Conservation (phyloP, 2,329 filamentous ascomycete species). For the Sarocladium brachiariae region DNA sequence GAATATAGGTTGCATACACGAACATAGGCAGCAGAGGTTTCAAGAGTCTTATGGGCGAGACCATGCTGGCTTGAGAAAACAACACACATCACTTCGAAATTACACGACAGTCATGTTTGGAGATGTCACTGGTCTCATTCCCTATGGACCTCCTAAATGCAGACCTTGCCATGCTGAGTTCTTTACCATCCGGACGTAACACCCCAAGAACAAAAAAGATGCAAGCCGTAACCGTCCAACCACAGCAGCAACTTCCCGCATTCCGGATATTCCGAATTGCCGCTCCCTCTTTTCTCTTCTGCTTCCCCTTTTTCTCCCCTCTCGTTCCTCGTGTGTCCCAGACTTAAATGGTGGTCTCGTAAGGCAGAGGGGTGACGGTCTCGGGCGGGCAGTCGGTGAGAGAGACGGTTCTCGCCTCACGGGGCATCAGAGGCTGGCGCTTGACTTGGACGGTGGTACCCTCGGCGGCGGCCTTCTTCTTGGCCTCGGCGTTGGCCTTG, state of each 20-base stretch:
- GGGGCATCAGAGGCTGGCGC: conserved; percentile 75
- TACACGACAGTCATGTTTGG: neutral
- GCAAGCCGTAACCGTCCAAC: conserved; percentile 21
- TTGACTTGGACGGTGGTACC: conserved; percentile 87
- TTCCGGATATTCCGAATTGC: conserved; percentile 7
- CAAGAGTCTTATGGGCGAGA: too few relatives aligned
- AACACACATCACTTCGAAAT: too few relatives aligned
- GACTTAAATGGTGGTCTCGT: conserved; percentile 95
- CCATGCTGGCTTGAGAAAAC: too few relatives aligned
- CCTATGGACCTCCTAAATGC: conserved; percentile 35
- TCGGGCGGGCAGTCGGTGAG: conserved; percentile 79
- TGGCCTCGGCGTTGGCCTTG: conserved; percentile 90
- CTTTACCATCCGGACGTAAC: conserved; percentile 37
- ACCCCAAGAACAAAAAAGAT: conserved; percentile 34
- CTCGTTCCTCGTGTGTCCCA: conserved; percentile 9
- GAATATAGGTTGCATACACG: too few relatives aligned
- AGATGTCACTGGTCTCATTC: conserved; percentile 30
- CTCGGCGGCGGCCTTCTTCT: conserved; percentile 86
- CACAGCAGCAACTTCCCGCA: conserved; percentile 11
- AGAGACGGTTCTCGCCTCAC: conserved; percentile 73
- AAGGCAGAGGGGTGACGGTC: conserved; percentile 84
- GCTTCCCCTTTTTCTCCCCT: neutral
- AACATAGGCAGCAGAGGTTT: too few relatives aligned
- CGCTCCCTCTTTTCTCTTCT: neutral
- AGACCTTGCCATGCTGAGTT: conserved; percentile 37